These are phyloP conservation scores for Botryosphaeria dothidea DNA, from an alignment of 2,329 filamentous ascomycete genomes.

Conservation along the genomic window DNA sequence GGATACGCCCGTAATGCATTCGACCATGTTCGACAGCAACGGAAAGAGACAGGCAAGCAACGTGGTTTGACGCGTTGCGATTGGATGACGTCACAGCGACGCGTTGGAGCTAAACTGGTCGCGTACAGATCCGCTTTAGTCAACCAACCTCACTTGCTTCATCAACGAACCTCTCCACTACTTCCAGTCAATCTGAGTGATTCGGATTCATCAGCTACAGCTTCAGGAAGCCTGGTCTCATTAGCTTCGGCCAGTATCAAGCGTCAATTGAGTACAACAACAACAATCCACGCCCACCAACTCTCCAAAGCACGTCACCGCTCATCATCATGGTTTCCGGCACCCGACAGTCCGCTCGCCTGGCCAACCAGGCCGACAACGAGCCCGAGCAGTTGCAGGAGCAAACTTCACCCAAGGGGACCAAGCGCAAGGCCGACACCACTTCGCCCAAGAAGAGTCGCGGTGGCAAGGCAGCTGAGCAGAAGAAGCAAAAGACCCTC, in stretches of 20 bases:
- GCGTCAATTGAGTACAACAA: not conserved
- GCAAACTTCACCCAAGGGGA: constrained; percentile 32
- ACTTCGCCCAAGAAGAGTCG: constrained; percentile 41
- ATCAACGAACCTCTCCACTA: not conserved
- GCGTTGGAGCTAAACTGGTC: constrained; percentile 15
- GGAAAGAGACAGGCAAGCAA: not conserved
- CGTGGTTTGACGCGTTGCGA: constrained; percentile 10
- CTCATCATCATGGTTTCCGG: constrained; percentile 6
- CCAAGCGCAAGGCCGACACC: constrained; percentile 43
- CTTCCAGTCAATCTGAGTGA: not conserved
- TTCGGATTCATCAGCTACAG: not conserved
- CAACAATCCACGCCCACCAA: not conserved
- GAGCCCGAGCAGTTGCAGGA: constrained; percentile 15
- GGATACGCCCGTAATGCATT: too few species aligned
- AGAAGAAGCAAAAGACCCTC: constrained; percentile 53
- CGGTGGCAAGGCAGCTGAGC: constrained; percentile 40
- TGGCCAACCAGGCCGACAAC: constrained; percentile 2
- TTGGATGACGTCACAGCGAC: constrained; percentile 12
- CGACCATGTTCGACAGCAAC: not conserved
- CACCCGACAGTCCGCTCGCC: not conserved
- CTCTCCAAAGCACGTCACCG: not conserved
- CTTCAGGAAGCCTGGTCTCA: not conserved
- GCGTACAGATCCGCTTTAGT: constrained; percentile 14
- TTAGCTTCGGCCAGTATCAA: not conserved
- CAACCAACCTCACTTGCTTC: not conserved